Conservation (phyloP, 2,329 filamentous ascomycete genomes). For the Fusarium temperatum region DNA sequence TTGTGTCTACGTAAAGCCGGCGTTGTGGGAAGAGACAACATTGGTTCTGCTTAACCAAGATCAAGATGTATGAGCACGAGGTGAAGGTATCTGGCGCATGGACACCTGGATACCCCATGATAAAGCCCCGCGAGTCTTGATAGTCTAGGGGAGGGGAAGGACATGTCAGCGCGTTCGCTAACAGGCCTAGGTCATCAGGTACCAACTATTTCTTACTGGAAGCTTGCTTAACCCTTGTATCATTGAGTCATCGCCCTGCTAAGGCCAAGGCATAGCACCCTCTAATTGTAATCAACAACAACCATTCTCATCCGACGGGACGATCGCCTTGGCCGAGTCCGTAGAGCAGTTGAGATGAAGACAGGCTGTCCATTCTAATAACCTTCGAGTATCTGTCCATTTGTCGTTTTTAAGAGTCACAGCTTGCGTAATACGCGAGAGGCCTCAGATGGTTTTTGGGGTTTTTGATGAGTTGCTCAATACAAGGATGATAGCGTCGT, state of each 20-base stretch:
- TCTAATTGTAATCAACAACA: background rate
- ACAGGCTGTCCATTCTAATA: conserved; percentile 18
- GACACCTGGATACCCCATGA: conserved; percentile 22
- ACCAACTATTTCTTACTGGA: conserved; percentile 2
- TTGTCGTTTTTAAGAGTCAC: conserved; percentile 25
- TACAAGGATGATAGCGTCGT: conserved; percentile 15
- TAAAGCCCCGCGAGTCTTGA: conserved; percentile 27
- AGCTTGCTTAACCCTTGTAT: background rate
- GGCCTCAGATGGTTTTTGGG: conserved; percentile 24
- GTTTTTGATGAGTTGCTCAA: conserved; percentile 14
- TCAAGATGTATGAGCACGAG: conserved; percentile 18
- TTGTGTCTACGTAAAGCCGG: conserved; percentile 1
- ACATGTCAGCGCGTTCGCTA: conserved; percentile 11
- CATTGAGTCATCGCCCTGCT: background rate
- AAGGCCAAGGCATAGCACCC: background rate
- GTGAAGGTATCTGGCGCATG: conserved; percentile 12
- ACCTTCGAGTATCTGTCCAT: background rate
- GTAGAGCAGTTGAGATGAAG: background rate
- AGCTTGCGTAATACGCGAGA: conserved; percentile 40
- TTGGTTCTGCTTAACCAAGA: background rate
- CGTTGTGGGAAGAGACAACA: background rate
- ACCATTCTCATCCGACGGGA: background rate
- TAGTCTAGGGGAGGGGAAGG: background rate
- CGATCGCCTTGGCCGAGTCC: background rate
- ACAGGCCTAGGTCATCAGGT: conserved; percentile 15